Evolutionary conservation across 2,329 filamentous ascomycete genomes (phyloP).

Genomic region (Metarhizium brunneum): DNA sequence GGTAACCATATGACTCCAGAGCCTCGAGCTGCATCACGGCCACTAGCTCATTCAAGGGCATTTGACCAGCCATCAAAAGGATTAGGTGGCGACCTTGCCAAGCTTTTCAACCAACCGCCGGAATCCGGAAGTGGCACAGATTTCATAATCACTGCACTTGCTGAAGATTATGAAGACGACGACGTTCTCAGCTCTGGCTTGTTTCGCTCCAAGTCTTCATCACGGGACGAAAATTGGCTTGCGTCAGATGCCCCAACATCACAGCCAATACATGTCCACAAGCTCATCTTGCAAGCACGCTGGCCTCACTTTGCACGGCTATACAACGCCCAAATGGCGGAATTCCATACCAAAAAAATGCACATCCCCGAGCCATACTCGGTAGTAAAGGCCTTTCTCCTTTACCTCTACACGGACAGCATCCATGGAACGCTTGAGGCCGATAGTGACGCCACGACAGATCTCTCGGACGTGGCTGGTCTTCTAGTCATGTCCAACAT

Average conservation of each 20-base stretch:
- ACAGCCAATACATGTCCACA: conserved; percentile 85
- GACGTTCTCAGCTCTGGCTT: conserved; percentile 47
- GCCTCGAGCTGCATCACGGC: conserved; percentile 38
- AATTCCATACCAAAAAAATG: conserved; percentile 95
- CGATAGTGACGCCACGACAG: conserved; percentile 62
- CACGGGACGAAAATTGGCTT: conserved; percentile 45
- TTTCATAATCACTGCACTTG: conserved; percentile 81
- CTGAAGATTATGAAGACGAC: conserved; percentile 65
- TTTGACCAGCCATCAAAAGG: conserved; percentile 51
- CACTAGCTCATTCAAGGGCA: conserved; percentile 36
- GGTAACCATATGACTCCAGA: conserved; percentile 63
- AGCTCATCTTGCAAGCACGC: conserved; percentile 84
- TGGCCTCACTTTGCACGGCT: conserved; percentile 95
- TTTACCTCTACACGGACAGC: conserved; percentile 94
- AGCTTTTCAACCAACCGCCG: conserved; percentile 77
- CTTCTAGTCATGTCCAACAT: conserved; percentile 96
- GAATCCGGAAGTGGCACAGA: conserved; percentile 82
- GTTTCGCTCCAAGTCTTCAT: conserved; percentile 33
- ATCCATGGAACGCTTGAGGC: conserved; percentile 50
- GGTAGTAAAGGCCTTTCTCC: conserved; percentile 88
- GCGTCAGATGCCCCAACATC: conserved; percentile 58
- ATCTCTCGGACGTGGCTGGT: conserved; percentile 80
- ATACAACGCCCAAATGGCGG: conserved; percentile 90
- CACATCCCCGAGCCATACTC: conserved; percentile 95
- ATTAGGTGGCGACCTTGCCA: conserved; percentile 76